Evolutionary conservation across 176 grass and related monocot species (phyloP).

Genomic region (Themeda triandra): DNA sequence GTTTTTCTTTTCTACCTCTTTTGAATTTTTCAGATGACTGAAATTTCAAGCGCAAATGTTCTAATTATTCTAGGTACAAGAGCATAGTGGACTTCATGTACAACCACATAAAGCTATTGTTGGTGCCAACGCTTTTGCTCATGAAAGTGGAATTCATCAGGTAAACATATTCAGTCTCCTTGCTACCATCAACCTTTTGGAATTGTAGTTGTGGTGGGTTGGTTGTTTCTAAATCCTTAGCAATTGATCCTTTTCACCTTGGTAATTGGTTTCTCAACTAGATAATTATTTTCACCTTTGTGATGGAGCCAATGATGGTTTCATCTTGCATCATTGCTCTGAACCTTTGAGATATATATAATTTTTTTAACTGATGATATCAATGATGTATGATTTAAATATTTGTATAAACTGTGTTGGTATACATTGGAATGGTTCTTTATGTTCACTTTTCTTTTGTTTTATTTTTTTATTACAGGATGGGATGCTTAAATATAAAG

Average conservation of each 20-base stretch:
- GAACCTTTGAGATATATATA: background rate
- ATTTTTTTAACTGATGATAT: background rate
- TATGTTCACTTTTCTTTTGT: background rate
- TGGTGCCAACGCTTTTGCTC: slow-evolving; percentile 98
- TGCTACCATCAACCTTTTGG: background rate
- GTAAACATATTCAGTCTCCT: slow-evolving; percentile 28
- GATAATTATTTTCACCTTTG: background rate
- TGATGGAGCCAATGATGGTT: background rate
- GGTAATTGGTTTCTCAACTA: background rate
- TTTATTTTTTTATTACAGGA: slow-evolving; percentile 60
- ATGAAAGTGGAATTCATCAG: slow-evolving; percentile 99
- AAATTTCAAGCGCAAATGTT: slow-evolving; percentile 5
- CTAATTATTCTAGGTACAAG: slow-evolving; percentile 73
- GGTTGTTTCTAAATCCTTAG: background rate
- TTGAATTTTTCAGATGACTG: slow-evolving; percentile 7
- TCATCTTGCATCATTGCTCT: background rate
- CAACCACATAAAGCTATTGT: slow-evolving; percentile 99
- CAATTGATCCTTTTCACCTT: background rate
- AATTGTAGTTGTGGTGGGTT: background rate
- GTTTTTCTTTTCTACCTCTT: background rate
- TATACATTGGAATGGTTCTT: background rate
- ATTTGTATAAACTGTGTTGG: background rate
- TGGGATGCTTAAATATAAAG: slow-evolving; percentile 98
- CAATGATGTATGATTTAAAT: background rate
- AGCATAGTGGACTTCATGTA: slow-evolving; percentile 83